Evolutionary conservation across 106 monocot species (phyloP).

Genomic region (Apostasia ramifera): DNA sequence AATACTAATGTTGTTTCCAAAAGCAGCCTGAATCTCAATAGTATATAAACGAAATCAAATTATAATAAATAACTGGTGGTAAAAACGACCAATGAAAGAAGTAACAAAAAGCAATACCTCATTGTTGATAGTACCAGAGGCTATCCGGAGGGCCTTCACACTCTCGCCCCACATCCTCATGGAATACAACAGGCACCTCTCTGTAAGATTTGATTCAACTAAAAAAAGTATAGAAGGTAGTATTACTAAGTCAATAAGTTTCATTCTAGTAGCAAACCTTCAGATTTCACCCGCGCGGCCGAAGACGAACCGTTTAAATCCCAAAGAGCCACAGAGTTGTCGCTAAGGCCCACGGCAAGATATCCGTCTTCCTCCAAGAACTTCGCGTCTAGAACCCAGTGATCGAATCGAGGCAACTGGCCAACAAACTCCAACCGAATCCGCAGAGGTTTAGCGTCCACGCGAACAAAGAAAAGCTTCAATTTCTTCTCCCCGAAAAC

Average conservation of each 20-base stretch:
- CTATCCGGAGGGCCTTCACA: constrained; percentile 38
- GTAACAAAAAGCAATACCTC: constrained; percentile 33
- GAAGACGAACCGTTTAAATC: constrained; percentile 25
- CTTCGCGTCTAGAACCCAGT: constrained; percentile 78
- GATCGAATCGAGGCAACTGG: constrained; percentile 66
- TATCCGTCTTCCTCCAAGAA: constrained; percentile 55
- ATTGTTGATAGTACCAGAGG: constrained; percentile 90
- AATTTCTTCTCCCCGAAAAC: constrained; percentile 73
- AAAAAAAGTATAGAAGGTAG: background rate
- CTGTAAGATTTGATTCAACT: constrained; percentile 21
- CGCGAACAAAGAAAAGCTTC: constrained; percentile 42
- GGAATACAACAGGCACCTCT: constrained; percentile 82
- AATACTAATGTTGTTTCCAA: no score
- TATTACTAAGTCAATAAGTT: background rate
- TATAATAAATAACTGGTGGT: no score
- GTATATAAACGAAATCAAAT: no score
- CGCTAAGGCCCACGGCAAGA: constrained; percentile 75
- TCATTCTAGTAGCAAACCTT: constrained; percentile 27
- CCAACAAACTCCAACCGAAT: constrained; percentile 34
- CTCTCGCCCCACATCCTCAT: constrained; percentile 74
- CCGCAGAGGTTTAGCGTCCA: background rate
- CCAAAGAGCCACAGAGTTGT: constrained; percentile 89
- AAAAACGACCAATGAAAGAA: background rate
- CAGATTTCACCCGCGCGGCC: constrained; percentile 37
- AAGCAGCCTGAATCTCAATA: no score